Evolutionary conservation across 1,284 basidiomycete species (phyloP).

Genomic region (Tausonia pullulans): DNA sequence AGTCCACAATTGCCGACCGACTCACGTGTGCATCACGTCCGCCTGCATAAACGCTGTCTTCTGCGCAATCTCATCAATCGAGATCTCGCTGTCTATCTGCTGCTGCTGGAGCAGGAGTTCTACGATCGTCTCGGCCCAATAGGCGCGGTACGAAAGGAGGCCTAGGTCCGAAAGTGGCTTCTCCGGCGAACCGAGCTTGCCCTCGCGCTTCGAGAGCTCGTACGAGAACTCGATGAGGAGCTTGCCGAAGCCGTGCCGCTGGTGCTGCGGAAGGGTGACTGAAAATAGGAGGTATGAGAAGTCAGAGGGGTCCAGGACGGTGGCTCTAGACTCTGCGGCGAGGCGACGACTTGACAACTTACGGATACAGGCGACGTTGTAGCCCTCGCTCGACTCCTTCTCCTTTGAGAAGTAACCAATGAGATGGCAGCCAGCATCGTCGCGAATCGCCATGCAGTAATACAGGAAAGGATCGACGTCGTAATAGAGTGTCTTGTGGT

Average conservation of each 20-base stretch:
- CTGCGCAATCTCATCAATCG: conserved; percentile 94
- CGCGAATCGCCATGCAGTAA: conserved; percentile 93
- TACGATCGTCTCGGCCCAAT: conserved; percentile 96
- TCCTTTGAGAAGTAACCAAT: conserved; percentile 99
- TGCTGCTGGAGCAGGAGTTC: conserved; percentile 66
- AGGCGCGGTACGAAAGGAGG: conserved; percentile 83
- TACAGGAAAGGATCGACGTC: conserved; percentile 99
- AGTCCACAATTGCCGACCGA: conserved; percentile 23
- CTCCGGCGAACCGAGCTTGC: conserved; percentile 91
- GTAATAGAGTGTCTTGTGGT: conserved; percentile 99
- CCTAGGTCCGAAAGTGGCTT: conserved; percentile 95
- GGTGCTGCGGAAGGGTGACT: conserved; percentile 91
- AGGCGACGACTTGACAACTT: no score
- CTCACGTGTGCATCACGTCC: conserved; percentile 96
- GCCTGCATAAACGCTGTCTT: conserved; percentile 92
- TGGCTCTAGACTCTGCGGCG: no score
- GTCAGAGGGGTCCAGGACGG: no score
- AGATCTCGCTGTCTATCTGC: conserved; percentile 56
- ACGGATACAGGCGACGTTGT: conserved; percentile 93
- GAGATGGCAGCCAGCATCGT: conserved; percentile 82
- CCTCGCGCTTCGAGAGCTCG: conserved; percentile 91
- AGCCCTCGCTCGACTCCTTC: conserved; percentile 94
- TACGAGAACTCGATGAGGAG: conserved; percentile 97
- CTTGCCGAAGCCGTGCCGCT: conserved; percentile 90
- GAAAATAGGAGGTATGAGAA: no score